Conservation (phyloP, 805 yeast genomes). For the Lipomyces sp. region DNA sequence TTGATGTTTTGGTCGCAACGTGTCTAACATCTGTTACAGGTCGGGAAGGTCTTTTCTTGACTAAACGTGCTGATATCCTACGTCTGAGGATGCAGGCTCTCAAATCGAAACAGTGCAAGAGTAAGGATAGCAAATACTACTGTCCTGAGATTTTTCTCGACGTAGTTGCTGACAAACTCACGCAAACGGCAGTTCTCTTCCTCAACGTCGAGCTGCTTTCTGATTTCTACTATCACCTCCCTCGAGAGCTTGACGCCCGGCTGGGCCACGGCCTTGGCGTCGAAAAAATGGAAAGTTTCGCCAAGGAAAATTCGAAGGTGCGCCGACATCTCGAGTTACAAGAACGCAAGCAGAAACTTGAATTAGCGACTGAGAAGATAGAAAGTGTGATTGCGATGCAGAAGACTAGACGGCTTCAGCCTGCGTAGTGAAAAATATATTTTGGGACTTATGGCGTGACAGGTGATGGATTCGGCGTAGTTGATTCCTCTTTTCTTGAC, state of each 20-base stretch:
- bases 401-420: slow-evolving; percentile 40
- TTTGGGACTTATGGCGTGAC: not conserved
- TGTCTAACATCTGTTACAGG: slow-evolving; percentile 44
- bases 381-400: slow-evolving; percentile 80
- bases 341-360: slow-evolving; percentile 86
- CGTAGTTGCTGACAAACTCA: slow-evolving; percentile 87
- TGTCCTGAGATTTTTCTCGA: slow-evolving; percentile 96
- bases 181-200: slow-evolving; percentile 90
- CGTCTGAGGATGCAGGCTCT: slow-evolving; percentile 77
- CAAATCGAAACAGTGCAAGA: slow-evolving; percentile 74
- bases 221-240: slow-evolving; percentile 95
- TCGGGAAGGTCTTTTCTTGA: slow-evolving; percentile 78
- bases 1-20: not conserved
- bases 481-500: not conserved
- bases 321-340: slow-evolving; percentile 91
- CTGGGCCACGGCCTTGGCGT: slow-evolving; percentile 65
- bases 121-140: slow-evolving; percentile 78
- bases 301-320: slow-evolving; percentile 91
- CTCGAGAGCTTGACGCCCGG: slow-evolving; percentile 84
- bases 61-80: slow-evolving; percentile 71
- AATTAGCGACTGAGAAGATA: slow-evolving; percentile 80
- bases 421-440: not conserved
- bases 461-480: not conserved
- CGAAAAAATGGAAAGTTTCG: slow-evolving; percentile 85
- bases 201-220: slow-evolving; percentile 90